These are phyloP conservation scores for Wickerhamomyces xylosicus DNA, from an alignment of 805 yeast genomes.

Conservation along the genomic window DNA sequence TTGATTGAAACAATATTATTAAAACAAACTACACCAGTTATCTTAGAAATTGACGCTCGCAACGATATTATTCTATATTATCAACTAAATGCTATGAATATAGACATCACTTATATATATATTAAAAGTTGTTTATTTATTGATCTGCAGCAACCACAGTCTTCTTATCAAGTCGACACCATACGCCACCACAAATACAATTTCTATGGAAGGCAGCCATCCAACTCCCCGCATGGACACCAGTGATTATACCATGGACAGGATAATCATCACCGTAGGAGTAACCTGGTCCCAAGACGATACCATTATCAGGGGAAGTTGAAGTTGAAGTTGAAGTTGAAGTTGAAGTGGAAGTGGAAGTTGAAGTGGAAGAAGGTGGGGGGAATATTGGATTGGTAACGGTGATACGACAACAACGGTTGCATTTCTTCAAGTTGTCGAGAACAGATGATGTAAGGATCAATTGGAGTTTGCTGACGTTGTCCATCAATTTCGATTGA, in stretches of 20 bases:
- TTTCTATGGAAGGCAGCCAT: conserved; percentile 60
- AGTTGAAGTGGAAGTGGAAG: too few relatives aligned
- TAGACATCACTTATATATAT: too few relatives aligned
- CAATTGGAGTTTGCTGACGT: conserved; percentile 18
- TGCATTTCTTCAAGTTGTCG: conserved; percentile 31
- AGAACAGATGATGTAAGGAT: conserved; percentile 5
- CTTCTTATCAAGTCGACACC: conserved; percentile 37
- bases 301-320: conserved; percentile 8
- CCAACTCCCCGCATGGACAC: conserved; percentile 33
- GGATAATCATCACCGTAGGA: conserved; percentile 18
- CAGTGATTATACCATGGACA: conserved; percentile 8
- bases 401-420: conserved; percentile 44
- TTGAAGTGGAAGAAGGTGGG: too few relatives aligned
- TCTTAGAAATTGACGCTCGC: too few relatives aligned
- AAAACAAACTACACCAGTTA: too few relatives aligned
- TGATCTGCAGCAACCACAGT: too few relatives aligned
- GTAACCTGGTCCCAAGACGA: background rate
- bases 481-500: conserved; percentile 21
- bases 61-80: too few relatives aligned
- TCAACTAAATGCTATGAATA: too few relatives aligned
- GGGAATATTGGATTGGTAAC: conserved; percentile 11
- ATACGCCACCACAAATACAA: conserved; percentile 72
- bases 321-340: too few relatives aligned
- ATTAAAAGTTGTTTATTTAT: too few relatives aligned
- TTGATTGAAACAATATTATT: too few relatives aligned